Evolutionary conservation across 2,329 filamentous ascomycete genomes (phyloP).

Genomic region (Fusarium agapanthi): DNA sequence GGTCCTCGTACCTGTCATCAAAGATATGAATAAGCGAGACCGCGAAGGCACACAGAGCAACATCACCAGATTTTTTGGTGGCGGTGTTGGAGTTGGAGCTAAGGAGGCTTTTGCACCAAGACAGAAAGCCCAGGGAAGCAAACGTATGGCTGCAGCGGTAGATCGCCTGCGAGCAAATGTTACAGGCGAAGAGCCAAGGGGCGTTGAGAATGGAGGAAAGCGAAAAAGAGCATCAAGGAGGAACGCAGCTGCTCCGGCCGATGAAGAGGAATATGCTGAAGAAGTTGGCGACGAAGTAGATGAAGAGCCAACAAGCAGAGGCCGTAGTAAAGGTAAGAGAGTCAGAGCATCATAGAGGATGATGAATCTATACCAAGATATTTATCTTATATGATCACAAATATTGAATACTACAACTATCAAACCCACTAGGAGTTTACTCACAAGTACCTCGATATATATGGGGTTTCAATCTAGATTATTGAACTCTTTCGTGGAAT

Average conservation of each 20-base stretch:
- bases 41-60: slow-evolving; percentile 94
- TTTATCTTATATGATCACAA: neutral
- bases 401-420: neutral
- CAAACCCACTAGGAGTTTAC: neutral
- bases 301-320: neutral
- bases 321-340: slow-evolving; percentile 30
- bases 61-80: slow-evolving; percentile 91
- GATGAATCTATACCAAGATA: neutral
- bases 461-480: neutral
- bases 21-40: slow-evolving; percentile 90
- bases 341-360: slow-evolving; percentile 26
- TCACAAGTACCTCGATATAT: neutral
- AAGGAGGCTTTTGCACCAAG: slow-evolving; percentile 75
- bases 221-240: slow-evolving; percentile 36
- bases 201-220: slow-evolving; percentile 26
- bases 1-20: slow-evolving; percentile 92
- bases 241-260: slow-evolving; percentile 22
- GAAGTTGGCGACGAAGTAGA: slow-evolving; percentile 23
- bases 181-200: slow-evolving; percentile 19
- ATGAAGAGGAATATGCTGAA: slow-evolving; percentile 26
- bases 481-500: neutral
- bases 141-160: slow-evolving; percentile 80
- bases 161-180: slow-evolving; percentile 64
- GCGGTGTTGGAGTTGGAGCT: slow-evolving; percentile 73
- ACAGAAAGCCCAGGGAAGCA: slow-evolving; percentile 69